phyloP scores from a whole-genome alignment of 139 green algal genomes.

The Haematococcus lacustris region DNA sequence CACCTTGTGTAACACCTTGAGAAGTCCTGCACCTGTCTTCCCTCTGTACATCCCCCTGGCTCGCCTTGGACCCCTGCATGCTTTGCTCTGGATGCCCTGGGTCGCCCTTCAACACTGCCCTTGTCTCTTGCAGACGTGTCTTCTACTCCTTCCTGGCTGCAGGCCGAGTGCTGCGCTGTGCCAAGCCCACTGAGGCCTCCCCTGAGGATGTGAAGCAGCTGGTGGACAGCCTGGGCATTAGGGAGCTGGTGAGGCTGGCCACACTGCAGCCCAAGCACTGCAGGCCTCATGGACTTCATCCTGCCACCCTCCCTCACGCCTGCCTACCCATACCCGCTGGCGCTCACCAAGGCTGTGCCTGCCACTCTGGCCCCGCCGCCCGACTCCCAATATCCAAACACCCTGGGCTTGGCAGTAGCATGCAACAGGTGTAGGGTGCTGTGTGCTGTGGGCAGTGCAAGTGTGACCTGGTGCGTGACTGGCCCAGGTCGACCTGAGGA shows the following conservation, averaged over 20 bases:
- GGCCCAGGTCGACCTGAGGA: not conserved
- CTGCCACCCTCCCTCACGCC: not conserved
- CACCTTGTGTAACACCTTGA: too few species aligned
- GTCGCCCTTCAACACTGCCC: too few species aligned
- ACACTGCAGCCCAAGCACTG: not conserved
- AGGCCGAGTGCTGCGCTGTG: not conserved
- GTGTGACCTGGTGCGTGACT: not conserved
- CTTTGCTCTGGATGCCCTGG: too few species aligned
- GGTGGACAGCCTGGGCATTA: not conserved
- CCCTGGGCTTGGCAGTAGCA: not conserved
- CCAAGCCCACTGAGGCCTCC: not conserved
- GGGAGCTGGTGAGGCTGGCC: constrained; percentile 1
- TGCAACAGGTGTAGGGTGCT: not conserved
- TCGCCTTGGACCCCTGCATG: too few species aligned
- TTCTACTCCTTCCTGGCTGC: not conserved
- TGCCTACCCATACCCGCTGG: not conserved
- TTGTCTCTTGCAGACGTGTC: too few species aligned
- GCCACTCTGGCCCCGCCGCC: not conserved
- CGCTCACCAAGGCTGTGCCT: not conserved
- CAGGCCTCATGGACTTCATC: not conserved
- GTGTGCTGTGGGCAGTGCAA: not conserved
- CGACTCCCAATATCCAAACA: not conserved
- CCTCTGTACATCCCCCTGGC: too few species aligned
- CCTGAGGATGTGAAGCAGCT: not conserved
- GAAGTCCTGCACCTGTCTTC: too few species aligned